Evolutionary conservation across 169 alveolate genomes (phyloP).

Genomic region (Eimeria necatrix): DNA sequence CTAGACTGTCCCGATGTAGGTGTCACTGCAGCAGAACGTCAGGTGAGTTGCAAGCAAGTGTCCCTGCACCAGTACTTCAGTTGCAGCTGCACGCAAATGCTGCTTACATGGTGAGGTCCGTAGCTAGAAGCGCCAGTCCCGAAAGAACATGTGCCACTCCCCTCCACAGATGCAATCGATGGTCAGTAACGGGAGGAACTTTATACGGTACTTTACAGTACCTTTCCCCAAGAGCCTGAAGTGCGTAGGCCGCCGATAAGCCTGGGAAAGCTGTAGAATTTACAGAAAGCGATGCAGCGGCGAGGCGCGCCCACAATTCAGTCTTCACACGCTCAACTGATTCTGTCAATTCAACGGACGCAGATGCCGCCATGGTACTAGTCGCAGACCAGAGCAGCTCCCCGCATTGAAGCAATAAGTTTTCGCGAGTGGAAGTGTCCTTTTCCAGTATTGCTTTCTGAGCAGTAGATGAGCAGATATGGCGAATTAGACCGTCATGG

Average conservation of each 20-base stretch:
- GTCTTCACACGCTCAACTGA: constrained; percentile 14
- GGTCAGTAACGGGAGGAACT: neutral
- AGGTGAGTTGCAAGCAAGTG: neutral
- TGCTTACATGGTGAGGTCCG: constrained; percentile 64
- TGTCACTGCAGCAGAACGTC: neutral
- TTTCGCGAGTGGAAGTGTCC: constrained; percentile 38
- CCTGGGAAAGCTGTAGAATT: neutral
- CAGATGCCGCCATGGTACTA: constrained; percentile 31
- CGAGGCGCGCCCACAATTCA: constrained; percentile 70
- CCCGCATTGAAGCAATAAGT: constrained; percentile 54
- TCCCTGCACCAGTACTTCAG: neutral
- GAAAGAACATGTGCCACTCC: constrained; percentile 73
- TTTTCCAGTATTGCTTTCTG: constrained; percentile 69
- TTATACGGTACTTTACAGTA: constrained; percentile 55
- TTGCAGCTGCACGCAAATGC: neutral
- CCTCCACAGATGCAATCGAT: constrained; percentile 58
- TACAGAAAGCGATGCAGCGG: constrained; percentile 64
- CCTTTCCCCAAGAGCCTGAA: constrained; percentile 59
- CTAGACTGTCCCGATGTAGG: too few relatives aligned
- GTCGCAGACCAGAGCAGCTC: constrained; percentile 56
- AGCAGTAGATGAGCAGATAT: neutral
- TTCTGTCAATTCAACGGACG: constrained; percentile 20
- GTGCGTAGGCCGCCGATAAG: constrained; percentile 39
- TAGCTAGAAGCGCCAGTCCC: constrained; percentile 41
- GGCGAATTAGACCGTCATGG: neutral